Base-by-base conservation (phyloP, 306 rosid species). In the Sphenostylis stenocarpa region DNA sequence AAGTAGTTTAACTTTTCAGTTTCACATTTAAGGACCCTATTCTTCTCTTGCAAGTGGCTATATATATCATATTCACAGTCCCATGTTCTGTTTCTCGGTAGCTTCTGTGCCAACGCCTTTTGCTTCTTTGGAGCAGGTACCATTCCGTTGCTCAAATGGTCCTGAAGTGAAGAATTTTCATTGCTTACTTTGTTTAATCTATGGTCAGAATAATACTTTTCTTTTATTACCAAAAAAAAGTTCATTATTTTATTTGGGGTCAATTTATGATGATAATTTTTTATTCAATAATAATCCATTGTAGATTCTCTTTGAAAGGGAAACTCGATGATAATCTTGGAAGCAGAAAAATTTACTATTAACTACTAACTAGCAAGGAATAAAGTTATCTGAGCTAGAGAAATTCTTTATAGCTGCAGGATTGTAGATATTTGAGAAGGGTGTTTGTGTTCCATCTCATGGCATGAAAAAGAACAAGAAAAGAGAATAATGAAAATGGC, bases 61-160 rank as follows among this genome's bases (percentile, higher is more conserved):
- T 62, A 47, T 34, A 80, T 19, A n/a, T 84, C 84, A 24, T 45
- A 8, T 67, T 63, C 67, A 21, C 13, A 52, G n/a, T 84, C 84
- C 77, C 70, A 43, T 10, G 28, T 13, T 34, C 34, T 45, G 53
- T 17, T 70, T 79, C 47, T 61, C 24, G 16, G 38, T 36, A 11
- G 71, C 15, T 53, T 20, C 34, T 26, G 64, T 48, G 24, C 38
- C 47, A 23, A 29, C 33, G 11, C 38, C 72, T 41, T 78, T 3
- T 24, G 49, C 17, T 57, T 57, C 70, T 47, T 6, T 38, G 70
- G 49, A 36, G 48, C 10, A 24, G 10, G 70, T 12, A 64, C 29
- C 49, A 19, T 64, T 64, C 31, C 10, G 69, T 5, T 10, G 17
- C 49, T 19, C 70, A 64, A 36, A 11, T 64, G 28, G 17, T 64